Conservation (phyloP, 1,139 yeast species). For the Groenewaldozyma auringiensis region DNA sequence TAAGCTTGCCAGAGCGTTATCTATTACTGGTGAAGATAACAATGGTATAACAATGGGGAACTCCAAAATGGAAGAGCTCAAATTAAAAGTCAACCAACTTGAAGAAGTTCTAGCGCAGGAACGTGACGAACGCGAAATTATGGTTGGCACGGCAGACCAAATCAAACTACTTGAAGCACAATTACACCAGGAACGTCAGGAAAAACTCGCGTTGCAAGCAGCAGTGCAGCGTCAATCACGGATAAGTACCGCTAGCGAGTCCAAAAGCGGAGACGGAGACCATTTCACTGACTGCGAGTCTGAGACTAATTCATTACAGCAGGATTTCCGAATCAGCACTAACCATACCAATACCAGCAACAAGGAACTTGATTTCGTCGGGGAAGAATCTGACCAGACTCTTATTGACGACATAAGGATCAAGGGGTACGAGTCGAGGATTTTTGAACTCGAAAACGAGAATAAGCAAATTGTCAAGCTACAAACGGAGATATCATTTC, state of each 20-base stretch:
- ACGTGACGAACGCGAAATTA: slow-evolving; percentile 22
- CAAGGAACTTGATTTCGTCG: background rate
- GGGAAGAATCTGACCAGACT: slow-evolving; percentile 4
- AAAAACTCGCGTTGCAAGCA: slow-evolving; percentile 17
- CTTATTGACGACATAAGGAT: slow-evolving; percentile 5
- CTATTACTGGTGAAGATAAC: background rate
- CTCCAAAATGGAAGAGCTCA: slow-evolving; percentile 24
- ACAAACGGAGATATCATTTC: slow-evolving; percentile 21
- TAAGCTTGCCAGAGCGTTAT: background rate
- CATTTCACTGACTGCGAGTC: slow-evolving; percentile 5
- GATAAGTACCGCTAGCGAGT: background rate
- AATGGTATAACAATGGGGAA: background rate
- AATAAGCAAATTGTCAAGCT: slow-evolving; percentile 14
- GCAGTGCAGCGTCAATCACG: slow-evolving; percentile 7
- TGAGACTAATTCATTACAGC: background rate
- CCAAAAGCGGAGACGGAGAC: background rate
- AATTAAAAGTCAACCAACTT: slow-evolving; percentile 25
- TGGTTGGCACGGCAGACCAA: slow-evolving; percentile 20
- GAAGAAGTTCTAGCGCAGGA: slow-evolving; percentile 26
- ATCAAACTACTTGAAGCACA: slow-evolving; percentile 20
- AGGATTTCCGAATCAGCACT: background rate
- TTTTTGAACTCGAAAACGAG: slow-evolving; percentile 16
- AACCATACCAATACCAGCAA: background rate
- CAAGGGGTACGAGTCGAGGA: slow-evolving; percentile 14
- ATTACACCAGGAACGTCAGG: slow-evolving; percentile 19